Conservation (phyloP, 495 filamentous ascomycete genomes). For the Aspergillus cavernicola region DNA sequence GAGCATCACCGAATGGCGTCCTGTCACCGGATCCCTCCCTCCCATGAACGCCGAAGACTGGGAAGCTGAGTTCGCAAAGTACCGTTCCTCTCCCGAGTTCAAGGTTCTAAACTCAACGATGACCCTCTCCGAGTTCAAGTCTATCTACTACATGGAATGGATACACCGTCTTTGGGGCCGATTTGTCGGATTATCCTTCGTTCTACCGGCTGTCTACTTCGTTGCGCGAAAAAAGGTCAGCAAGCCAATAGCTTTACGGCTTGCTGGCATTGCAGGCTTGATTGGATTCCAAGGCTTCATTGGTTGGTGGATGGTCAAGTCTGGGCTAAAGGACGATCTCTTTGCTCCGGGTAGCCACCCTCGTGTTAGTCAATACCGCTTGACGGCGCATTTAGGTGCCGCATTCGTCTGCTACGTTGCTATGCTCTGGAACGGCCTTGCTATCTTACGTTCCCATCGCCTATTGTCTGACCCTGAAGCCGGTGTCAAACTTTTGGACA, state of each 20-base stretch:
- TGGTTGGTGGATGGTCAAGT: constrained; percentile 99
- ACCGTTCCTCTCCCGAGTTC: constrained; percentile 87
- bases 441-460: constrained; percentile 69
- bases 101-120: constrained; percentile 86
- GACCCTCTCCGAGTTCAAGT: constrained; percentile 88
- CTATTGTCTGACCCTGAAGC: constrained; percentile 60
- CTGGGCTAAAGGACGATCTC: constrained; percentile 87
- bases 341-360: constrained; percentile 89
- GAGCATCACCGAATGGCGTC: constrained; percentile 98
- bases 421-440: constrained; percentile 91
- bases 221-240: constrained; percentile 77
- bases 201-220: constrained; percentile 84
- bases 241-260: constrained; percentile 65
- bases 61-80: constrained; percentile 89
- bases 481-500: constrained; percentile 51
- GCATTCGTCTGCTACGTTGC: constrained; percentile 88
- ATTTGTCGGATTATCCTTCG: constrained; percentile 83
- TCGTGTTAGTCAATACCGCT: constrained; percentile 87
- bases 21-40: constrained; percentile 89
- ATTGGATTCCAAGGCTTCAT: constrained; percentile 95
- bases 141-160: constrained; percentile 99
- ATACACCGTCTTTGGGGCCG: constrained; percentile 94
- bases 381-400: constrained; percentile 82
- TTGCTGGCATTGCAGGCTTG: constrained; percentile 79
- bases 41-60: constrained; percentile 73